These are phyloP conservation scores for Meira nashicola DNA, from an alignment of 1,284 basidiomycete genomes.

Conservation along the genomic window DNA sequence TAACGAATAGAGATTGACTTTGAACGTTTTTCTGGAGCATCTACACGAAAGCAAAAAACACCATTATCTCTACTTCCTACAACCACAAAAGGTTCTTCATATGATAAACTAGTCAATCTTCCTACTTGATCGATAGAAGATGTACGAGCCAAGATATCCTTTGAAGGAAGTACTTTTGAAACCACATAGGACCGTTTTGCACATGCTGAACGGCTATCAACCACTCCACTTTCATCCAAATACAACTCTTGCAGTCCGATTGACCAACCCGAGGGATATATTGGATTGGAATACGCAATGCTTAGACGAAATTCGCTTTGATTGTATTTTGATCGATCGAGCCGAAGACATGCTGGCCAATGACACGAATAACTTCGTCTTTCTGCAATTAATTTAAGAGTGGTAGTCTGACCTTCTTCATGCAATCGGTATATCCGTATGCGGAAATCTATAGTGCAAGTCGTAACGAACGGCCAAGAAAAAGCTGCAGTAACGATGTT, in stretches of 20 bases:
- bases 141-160: background rate
- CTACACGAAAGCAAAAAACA: conserved; percentile 1
- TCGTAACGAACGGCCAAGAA: background rate
- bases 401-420: background rate
- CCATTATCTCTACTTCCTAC: conserved; percentile 5
- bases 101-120: conserved; percentile 2
- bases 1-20: background rate
- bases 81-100: conserved; percentile 8
- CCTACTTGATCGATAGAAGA: background rate
- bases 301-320: background rate
- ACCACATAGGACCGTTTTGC: conserved; percentile 4
- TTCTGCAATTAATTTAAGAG: background rate
- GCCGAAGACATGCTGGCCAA: conserved; percentile 7
- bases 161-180: background rate
- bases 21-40: background rate
- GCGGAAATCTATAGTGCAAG: conserved; percentile 2
- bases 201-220: conserved; percentile 1
- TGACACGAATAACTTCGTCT: conserved; percentile 8
- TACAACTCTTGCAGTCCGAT: conserved; percentile 2
- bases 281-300: conserved; percentile 3
- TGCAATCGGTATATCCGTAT: background rate
- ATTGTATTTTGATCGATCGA: background rate
- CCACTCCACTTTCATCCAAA: background rate
- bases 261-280: conserved; percentile 5
- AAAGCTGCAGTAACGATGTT: conserved; percentile 1